Evolutionary conservation across 2,329 filamentous ascomycete genomes (phyloP).

Genomic region (Hypoxylon sp.): DNA sequence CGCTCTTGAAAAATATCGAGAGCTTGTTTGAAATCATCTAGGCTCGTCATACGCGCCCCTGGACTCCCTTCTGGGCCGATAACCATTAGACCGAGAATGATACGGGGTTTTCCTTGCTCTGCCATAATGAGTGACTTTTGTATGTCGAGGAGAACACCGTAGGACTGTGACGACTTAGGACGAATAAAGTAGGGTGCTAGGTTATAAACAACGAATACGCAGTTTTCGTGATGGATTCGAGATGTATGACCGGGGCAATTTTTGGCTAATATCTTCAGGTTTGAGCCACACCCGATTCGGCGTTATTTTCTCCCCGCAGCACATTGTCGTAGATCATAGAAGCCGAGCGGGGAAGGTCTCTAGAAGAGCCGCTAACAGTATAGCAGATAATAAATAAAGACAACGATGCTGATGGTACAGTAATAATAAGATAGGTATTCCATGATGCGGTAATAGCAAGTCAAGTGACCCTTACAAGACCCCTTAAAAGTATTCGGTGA

Average conservation of each 20-base stretch:
- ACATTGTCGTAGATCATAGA: background rate
- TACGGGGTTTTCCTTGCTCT: constrained; percentile 66
- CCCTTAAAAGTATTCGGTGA: background rate
- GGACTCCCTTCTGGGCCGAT: constrained; percentile 74
- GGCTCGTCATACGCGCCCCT: constrained; percentile 79
- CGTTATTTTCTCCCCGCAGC: constrained; percentile 22
- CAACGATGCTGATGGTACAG: background rate
- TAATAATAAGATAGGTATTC: background rate
- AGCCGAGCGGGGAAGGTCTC: constrained; percentile 22
- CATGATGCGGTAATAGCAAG: background rate
- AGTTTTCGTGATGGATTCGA: background rate
- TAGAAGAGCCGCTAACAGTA: background rate
- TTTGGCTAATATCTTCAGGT: constrained; percentile 19
- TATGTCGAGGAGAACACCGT: background rate
- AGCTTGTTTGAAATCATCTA: constrained; percentile 76
- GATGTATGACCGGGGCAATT: constrained; percentile 4
- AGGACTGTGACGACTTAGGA: background rate
- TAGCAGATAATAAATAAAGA: background rate
- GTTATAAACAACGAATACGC: background rate
- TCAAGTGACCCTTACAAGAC: background rate
- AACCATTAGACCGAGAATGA: constrained; percentile 88
- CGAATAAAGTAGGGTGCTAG: background rate
- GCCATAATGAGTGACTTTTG: constrained; percentile 27
- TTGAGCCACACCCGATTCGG: constrained; percentile 7
- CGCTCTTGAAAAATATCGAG: constrained; percentile 81